Conservation (phyloP, 371 early-diverging fungal genomes). For the Mortierella sp. region DNA sequence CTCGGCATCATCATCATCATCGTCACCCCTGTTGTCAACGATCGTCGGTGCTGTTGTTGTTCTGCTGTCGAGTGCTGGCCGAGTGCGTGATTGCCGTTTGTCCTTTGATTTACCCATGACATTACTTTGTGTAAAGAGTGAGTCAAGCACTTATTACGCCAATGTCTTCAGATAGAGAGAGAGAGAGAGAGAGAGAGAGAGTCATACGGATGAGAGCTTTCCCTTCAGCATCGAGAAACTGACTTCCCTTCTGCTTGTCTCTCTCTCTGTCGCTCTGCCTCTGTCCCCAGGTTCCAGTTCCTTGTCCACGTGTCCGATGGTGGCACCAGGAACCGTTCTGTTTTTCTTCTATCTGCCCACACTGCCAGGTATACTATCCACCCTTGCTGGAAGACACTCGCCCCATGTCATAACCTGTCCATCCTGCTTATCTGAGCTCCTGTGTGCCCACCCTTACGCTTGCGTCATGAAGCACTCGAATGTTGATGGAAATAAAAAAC, state of each 20-base stretch:
- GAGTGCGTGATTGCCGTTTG: neutral
- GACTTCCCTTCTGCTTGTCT: neutral
- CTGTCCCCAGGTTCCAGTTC: constrained; percentile 7
- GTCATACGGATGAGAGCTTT: neutral
- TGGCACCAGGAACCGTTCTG: neutral
- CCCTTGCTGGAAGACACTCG: neutral
- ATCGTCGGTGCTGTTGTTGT: neutral
- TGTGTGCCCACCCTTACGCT: neutral
- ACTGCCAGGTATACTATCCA: neutral
- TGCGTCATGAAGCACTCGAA: no score
- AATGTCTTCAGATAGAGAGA: neutral
- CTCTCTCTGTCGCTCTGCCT: neutral
- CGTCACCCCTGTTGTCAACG: neutral
- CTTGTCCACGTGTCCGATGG: neutral
- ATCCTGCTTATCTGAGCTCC: neutral
- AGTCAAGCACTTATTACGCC: no score
- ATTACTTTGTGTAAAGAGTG: neutral
- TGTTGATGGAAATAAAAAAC: no score
- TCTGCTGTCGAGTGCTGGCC: neutral
- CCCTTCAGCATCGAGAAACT: no score
- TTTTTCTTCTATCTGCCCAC: neutral
- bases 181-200: no score
- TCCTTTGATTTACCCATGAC: neutral
- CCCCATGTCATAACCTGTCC: neutral
- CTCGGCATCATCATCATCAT: neutral